A percentile compares a stretch with the other conserved stretches of the same genome.
Conservation (phyloP, 2,329 filamentous ascomycete genomes). For the Colletotrichum eleusines region DNA sequence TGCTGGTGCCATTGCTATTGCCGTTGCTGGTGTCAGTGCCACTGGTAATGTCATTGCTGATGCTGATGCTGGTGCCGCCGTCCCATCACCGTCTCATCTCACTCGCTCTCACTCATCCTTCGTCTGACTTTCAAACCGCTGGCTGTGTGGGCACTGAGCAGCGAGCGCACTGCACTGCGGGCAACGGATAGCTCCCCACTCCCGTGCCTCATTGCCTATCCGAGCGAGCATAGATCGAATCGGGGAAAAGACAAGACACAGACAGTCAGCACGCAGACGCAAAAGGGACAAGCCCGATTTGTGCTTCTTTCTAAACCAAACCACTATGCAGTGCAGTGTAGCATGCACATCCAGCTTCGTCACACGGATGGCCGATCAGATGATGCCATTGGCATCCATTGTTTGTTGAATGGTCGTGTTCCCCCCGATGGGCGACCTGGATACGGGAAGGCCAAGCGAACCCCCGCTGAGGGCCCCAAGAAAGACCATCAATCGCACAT, state of each 20-base stretch:
- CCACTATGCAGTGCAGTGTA: neutral
- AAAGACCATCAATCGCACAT: slow-evolving; percentile 20
- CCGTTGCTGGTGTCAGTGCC: neutral
- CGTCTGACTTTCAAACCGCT: neutral
- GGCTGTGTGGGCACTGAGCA: neutral
- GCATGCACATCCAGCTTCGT: slow-evolving; percentile 35
- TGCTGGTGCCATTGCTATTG: neutral
- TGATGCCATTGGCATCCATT: slow-evolving; percentile 33
- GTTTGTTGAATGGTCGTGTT: slow-evolving; percentile 26
- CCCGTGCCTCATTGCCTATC: slow-evolving; percentile 33
- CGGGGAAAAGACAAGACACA: slow-evolving; percentile 8
- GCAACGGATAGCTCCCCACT: neutral
- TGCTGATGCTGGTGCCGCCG: slow-evolving; percentile 5
- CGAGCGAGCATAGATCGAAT: slow-evolving; percentile 22
- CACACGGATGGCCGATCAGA: slow-evolving; percentile 38
- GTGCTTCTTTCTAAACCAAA: too few relatives aligned
- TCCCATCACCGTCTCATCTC: slow-evolving; percentile 19
- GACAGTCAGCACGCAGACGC: neutral
- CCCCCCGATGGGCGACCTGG: slow-evolving; percentile 23
- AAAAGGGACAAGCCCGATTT: neutral
- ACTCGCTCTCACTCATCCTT: slow-evolving; percentile 1
- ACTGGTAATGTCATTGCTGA: neutral
- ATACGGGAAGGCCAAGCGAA: slow-evolving; percentile 18
- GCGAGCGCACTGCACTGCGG: neutral
- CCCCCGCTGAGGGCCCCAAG: neutral